Evolutionary conservation across 2,329 filamentous ascomycete species (phyloP), one percentile per base, ranked within the genome.

Genomic region (Microcera coccophila): DNA sequence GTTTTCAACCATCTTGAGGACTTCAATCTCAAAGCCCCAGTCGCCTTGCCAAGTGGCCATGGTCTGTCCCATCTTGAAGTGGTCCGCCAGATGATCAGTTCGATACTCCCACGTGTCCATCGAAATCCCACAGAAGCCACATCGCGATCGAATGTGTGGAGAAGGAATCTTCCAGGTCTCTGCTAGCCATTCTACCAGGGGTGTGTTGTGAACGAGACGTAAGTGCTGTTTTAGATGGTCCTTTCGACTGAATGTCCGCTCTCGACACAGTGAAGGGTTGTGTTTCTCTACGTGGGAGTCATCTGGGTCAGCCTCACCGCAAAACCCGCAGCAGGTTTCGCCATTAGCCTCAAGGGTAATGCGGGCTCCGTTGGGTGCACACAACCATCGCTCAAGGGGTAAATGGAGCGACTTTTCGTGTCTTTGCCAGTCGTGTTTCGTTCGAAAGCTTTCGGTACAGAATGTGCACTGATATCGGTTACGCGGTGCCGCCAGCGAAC

Each of bases 331-430:
- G 15, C 40, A 44, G 2, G 39, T 37, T 31, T 65, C 61, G 3
- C 71, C 70, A n/a, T 68, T 69, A 2, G 66, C 59, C 12, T 70
- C 63, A 15, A 73, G 65, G 1, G 69, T 54, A 2, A 68, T 64
- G 0, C 44, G 52, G 3, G 63, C 57, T n/a, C 66, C 66, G 0
- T 39, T 12, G 2, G 67, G 69, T 1, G 64, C 62, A 34, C 65
- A 78, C 45, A 66, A 68, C 76, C 62, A 79, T 36, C 54, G 64
- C 56, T 65, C 70, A 0, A 72, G 72, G 5, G 66, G 75, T 37
- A 64, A 65, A 55, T 63, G 75, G 39, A 67, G 65, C 39, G 69
- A 66, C 32, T 68, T 69, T 42, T 79, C 76, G 46, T 79, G 76
- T 16, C 76, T 62, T 26, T 68, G 66, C 70, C 70, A 73, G 17